A percentile compares a stretch with the other conserved stretches of the same genome.
Conservation (phyloP, 192 early-diverging fungal species). For the Coemansia sp. region DNA sequence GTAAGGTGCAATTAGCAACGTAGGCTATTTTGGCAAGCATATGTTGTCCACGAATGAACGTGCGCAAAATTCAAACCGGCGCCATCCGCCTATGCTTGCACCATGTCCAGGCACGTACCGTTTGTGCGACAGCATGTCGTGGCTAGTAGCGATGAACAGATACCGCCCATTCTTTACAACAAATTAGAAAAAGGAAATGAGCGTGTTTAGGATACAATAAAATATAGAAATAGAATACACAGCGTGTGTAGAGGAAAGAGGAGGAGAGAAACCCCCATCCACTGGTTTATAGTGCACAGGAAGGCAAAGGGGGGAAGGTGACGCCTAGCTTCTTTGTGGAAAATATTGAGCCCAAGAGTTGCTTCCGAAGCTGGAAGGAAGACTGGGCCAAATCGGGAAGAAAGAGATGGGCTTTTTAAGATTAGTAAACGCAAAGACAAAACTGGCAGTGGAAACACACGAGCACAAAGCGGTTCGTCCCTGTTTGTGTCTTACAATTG, state of each 20-base stretch:
- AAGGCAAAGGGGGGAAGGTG: no score
- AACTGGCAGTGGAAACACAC: no score
- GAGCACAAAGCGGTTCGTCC: no score
- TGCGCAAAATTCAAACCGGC: neutral
- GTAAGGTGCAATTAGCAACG: neutral
- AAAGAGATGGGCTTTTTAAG: neutral
- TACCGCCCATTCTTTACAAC: constrained; percentile 4
- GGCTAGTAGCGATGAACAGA: neutral
- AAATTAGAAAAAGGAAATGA: neutral
- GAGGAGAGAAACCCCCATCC: neutral
- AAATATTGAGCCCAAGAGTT: no score
- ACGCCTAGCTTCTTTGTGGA: no score
- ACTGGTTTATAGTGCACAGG: neutral
- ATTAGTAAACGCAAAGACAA: no score
- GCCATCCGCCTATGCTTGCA: neutral
- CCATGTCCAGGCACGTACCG: neutral
- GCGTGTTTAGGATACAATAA: neutral
- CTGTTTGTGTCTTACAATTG: no score
- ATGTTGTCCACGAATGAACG: neutral
- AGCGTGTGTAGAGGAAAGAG: neutral
- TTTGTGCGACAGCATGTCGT: constrained; percentile 7
- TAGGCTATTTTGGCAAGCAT: neutral
- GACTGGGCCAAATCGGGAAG: neutral
- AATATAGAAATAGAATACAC: constrained; percentile 5
- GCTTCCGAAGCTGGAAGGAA: neutral